These are phyloP conservation scores for Planoprotostelium fungivorum DNA, from an alignment of 78 protist species.

Conservation along the genomic window DNA sequence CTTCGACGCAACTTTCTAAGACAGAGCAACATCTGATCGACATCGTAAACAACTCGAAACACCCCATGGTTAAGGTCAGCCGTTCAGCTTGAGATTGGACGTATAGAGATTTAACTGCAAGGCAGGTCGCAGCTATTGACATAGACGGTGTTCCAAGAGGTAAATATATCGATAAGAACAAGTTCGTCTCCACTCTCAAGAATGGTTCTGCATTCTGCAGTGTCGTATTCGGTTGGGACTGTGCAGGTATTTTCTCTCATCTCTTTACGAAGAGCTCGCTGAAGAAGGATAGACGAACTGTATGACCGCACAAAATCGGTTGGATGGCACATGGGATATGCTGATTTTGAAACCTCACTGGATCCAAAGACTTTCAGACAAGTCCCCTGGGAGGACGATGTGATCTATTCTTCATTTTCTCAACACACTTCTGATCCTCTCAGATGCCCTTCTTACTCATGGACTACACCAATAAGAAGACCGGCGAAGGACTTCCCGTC, in stretches of 20 bases:
- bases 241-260: neutral
- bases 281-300: conserved; percentile 4
- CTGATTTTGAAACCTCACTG: conserved; percentile 25
- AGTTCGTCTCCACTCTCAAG: conserved; percentile 25
- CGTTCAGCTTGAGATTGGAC: neutral
- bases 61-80: neutral
- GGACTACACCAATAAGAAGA: conserved; percentile 18
- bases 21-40: neutral
- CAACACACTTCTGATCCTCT: neutral
- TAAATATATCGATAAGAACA: conserved; percentile 42
- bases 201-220: conserved; percentile 59
- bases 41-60: neutral
- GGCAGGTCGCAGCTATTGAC: conserved; percentile 48
- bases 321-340: conserved; percentile 50
- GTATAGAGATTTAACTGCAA: conserved; percentile 11
- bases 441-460: conserved; percentile 40
- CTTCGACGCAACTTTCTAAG: neutral
- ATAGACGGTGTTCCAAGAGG: conserved; percentile 58
- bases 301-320: conserved; percentile 40
- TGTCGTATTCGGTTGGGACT: conserved; percentile 64
- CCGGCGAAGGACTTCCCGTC: conserved; percentile 16
- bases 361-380: conserved; percentile 24
- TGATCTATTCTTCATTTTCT: neutral
- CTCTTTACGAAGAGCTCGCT: no score
- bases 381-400: conserved; percentile 51